A percentile compares a stretch with the other conserved stretches of the same genome.
Conservation (phyloP, 2,329 filamentous ascomycete genomes). For the Ceratocystis cacaofunesta region DNA sequence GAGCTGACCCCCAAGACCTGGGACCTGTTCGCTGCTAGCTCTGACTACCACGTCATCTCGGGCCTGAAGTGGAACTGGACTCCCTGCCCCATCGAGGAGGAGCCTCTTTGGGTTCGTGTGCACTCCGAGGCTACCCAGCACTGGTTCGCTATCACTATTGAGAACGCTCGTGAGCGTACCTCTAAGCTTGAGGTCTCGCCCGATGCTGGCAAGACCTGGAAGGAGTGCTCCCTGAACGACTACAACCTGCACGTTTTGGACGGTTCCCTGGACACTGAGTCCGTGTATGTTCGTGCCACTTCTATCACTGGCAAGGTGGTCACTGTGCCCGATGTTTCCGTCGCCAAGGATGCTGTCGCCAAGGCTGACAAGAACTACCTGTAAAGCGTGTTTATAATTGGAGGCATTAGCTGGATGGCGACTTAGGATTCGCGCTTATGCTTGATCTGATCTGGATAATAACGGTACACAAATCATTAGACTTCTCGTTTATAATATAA, state of each 20-base stretch:
- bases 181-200: conserved; percentile 16
- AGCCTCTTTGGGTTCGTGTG: conserved; percentile 18
- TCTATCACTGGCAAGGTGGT: conserved; percentile 15
- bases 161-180: conserved; percentile 19
- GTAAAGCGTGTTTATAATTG: not conserved
- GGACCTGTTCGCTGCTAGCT: conserved; percentile 10
- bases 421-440: not conserved
- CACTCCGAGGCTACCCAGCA: conserved; percentile 18
- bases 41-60: not conserved
- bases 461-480: not conserved
- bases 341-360: not conserved
- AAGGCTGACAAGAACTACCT: conserved; percentile 11
- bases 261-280: conserved; percentile 7
- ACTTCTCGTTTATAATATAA: not conserved
- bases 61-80: conserved; percentile 14
- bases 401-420: not conserved
- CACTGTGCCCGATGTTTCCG: conserved; percentile 5
- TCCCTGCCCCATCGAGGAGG: conserved; percentile 13
- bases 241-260: conserved; percentile 16
- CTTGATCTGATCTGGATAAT: too few species aligned
- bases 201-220: conserved; percentile 13
- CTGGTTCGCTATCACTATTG: conserved; percentile 19
- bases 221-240: conserved; percentile 4
- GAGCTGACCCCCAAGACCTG: conserved; percentile 15
- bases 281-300: conserved; percentile 9